These are phyloP conservation scores for Acanthamoeba culbertsoni DNA, from an alignment of 208 protist species.

Conservation along the genomic window DNA sequence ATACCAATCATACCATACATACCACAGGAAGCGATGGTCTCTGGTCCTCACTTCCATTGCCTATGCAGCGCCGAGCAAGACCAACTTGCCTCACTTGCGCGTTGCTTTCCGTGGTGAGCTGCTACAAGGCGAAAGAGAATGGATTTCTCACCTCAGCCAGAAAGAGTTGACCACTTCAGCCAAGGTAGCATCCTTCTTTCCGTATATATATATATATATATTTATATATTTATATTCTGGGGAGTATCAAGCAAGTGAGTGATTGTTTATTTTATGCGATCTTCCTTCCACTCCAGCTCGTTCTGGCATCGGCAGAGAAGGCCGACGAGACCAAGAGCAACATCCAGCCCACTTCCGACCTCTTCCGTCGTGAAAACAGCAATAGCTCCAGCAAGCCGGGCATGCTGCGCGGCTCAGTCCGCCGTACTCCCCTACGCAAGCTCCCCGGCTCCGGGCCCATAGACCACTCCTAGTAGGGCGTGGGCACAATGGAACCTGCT, in stretches of 20 bases:
- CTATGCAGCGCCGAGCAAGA: neutral
- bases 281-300: neutral
- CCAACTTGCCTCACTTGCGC: constrained; percentile 52
- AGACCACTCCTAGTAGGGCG: neutral
- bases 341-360: neutral
- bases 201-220: neutral
- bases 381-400: neutral
- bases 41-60: too few species aligned
- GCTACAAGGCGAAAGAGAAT: neutral
- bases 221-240: neutral
- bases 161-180: neutral
- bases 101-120: constrained; percentile 12
- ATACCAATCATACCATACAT: neutral
- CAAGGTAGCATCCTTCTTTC: neutral
- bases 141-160: neutral
- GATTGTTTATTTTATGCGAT: neutral
- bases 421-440: neutral
- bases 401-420: neutral
- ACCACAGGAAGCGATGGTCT: neutral
- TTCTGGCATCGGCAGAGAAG: neutral
- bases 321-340: neutral
- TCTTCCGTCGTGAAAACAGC: neutral
- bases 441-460: neutral
- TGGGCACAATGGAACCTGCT: neutral
- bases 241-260: neutral